Evolutionary conservation across 176 grass and related monocot species (phyloP).

Genomic region (Avena eriantha): DNA sequence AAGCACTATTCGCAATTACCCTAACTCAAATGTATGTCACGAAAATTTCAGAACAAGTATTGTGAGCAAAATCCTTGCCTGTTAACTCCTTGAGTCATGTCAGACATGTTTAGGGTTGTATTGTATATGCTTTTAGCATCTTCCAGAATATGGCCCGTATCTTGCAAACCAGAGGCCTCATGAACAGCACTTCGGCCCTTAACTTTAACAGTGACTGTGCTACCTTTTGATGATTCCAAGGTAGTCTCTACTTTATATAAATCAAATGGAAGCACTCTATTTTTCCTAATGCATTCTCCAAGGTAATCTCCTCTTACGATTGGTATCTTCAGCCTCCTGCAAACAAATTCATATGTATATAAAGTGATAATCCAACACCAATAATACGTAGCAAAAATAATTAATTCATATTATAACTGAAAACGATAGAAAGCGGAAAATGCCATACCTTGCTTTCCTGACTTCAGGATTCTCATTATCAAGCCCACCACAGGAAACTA

Average conservation of each 20-base stretch:
- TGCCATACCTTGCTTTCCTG: constrained; percentile 77
- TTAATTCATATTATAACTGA: constrained; percentile 12
- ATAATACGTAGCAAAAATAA: constrained; percentile 35
- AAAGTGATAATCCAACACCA: background rate
- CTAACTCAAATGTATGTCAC: background rate
- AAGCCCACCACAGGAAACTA: constrained; percentile 72
- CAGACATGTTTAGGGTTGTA: constrained; percentile 97
- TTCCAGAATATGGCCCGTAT: constrained; percentile 93
- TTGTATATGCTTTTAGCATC: constrained; percentile 89
- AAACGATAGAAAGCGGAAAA: constrained; percentile 22
- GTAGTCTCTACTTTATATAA: constrained; percentile 72
- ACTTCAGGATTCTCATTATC: constrained; percentile 73
- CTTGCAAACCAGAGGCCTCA: constrained; percentile 93
- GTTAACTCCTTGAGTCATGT: constrained; percentile 88
- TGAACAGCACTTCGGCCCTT: constrained; percentile 97
- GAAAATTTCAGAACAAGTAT: constrained; percentile 21
- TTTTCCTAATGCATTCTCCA: constrained; percentile 69
- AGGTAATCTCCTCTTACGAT: constrained; percentile 80
- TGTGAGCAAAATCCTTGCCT: constrained; percentile 56
- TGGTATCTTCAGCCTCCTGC: constrained; percentile 92
- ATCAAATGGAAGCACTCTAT: constrained; percentile 78
- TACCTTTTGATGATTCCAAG: constrained; percentile 64
- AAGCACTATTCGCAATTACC: constrained; percentile 13
- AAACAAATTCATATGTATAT: constrained; percentile 41
- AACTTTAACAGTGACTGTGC: constrained; percentile 91